phyloP scores from a whole-genome alignment of 768 basidiomycete genomes.

The Suillus spraguei region DNA sequence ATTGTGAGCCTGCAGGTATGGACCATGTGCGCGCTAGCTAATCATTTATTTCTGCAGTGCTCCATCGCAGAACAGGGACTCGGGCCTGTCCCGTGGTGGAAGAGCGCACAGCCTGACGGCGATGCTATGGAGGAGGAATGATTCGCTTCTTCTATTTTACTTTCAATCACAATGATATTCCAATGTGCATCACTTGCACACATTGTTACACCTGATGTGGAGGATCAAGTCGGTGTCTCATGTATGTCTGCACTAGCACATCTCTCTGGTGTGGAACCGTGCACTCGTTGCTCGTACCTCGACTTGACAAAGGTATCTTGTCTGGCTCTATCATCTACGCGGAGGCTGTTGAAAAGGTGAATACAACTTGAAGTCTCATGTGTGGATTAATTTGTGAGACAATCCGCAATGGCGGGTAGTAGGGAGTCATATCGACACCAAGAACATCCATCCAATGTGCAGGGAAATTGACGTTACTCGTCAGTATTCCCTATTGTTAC shows the following conservation, averaged over 20 bases:
- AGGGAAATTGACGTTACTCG: neutral
- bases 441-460: neutral
- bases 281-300: conserved; percentile 47
- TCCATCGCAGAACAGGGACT: conserved; percentile 85
- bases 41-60: conserved; percentile 46
- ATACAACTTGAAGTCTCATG: neutral
- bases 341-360: conserved; percentile 13
- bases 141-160: conserved; percentile 1
- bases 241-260: neutral
- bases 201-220: neutral
- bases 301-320: conserved; percentile 30
- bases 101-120: conserved; percentile 44
- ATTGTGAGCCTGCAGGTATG: conserved; percentile 47
- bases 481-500: neutral
- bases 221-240: neutral
- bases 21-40: neutral
- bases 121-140: conserved; percentile 44
- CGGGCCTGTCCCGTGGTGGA: conserved; percentile 80
- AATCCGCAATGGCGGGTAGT: neutral
- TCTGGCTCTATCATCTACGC: conserved; percentile 41
- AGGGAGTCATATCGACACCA: neutral
- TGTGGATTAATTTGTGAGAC: neutral
- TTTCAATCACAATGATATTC: neutral
- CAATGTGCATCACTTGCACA: neutral
- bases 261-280: conserved; percentile 50